Base-by-base conservation (phyloP, 2,329 filamentous ascomycete genomes). In the Colletotrichum nymphaeae region DNA sequence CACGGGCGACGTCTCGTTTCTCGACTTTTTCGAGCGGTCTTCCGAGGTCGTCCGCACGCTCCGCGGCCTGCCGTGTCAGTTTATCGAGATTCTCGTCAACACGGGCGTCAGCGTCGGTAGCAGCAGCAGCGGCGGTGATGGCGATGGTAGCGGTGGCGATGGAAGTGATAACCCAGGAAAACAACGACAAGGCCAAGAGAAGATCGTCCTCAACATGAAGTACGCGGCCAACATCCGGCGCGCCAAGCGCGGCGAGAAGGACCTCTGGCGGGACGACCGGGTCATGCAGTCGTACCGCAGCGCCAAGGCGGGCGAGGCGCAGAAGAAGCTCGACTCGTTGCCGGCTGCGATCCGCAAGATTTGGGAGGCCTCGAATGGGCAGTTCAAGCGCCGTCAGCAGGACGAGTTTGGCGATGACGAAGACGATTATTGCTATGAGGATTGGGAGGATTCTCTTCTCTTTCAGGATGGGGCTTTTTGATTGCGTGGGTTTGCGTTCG, bases 51-150 rank as follows among this genome's bases (percentile, higher is more conserved):
- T 81, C 16, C 22, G 75, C 1, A 80, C 81, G 4, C 77, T 87
- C 28, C 73, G 76, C 22, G 58, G 72, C 0, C 73, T 87, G 6
- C 79, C 80, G 12, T 81, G 82, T 67, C 82, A 83, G 70, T 79
- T 78, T 67, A 73, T 88, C 19, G 74, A 75, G 8, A 71, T 87
- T 65, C 71, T 83, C 3, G 79, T 86, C n/a, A 76, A 77, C 55
- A 79, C 77, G 5, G 66, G 77, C 60, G 64, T 42, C 6, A 19
- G 37, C 37, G 14, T 12, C 14, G 37, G 37, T 42, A 5, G 5
- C 30, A 32, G 30, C 30, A 30, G 30, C 30, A 30, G 30, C 37
- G 16, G 37, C 37, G 37, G 37, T 7, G 37, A 42, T 42, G 37
- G 37, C 6, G 5, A 42, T 3, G 37, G 14, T 8, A 42, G 30